Conservation (phyloP, 1,284 basidiomycete genomes). For the Wallemia mellicola region DNA sequence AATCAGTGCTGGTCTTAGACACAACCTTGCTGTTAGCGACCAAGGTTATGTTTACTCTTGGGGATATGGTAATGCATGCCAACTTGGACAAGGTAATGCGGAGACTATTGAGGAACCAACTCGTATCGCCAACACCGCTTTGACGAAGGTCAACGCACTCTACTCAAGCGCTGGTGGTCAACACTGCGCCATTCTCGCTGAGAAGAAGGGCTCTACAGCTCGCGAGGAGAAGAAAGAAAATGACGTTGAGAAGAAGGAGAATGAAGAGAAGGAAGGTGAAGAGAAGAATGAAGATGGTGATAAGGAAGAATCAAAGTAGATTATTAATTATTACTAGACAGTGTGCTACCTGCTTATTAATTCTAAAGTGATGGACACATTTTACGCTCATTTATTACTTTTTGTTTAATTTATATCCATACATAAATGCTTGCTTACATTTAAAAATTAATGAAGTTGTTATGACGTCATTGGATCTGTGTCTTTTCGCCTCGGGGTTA, state of each 20-base stretch:
- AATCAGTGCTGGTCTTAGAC: constrained; percentile 45
- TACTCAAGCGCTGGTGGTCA: constrained; percentile 19
- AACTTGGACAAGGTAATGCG: constrained; percentile 20
- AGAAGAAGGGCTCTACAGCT: constrained; percentile 9
- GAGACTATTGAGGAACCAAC: constrained; percentile 27
- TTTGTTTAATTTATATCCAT: no score
- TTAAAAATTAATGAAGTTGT: no score
- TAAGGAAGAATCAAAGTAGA: neutral
- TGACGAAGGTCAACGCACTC: constrained; percentile 18
- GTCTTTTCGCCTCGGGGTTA: no score
- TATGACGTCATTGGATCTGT: no score
- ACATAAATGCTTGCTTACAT: no score
- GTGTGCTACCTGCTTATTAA: no score
- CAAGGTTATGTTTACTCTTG: constrained; percentile 55
- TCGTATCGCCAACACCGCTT: constrained; percentile 21
- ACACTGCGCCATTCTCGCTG: constrained; percentile 18
- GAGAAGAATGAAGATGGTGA: neutral
- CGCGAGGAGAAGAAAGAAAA: neutral
- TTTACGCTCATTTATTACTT: no score
- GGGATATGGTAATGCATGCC: constrained; percentile 37
- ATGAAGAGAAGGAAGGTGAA: neutral
- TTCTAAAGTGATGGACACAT: no score
- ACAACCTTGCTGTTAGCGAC: constrained; percentile 47
- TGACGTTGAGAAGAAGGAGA: neutral
- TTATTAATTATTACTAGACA: no score